Conservation (phyloP, 129 eudicot species). For the Solidago caesia region DNA sequence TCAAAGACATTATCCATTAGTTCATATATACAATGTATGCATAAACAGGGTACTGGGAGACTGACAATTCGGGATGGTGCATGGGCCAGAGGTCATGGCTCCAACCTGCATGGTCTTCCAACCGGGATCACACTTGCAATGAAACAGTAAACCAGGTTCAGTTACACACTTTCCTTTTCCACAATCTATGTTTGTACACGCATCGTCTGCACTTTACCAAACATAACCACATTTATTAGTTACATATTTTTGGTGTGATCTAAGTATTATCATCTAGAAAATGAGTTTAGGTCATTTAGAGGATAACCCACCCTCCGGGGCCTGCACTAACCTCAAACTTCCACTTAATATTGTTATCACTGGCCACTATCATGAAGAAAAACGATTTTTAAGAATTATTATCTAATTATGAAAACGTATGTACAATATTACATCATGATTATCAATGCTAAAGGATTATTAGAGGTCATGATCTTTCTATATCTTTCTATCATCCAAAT, state of each 20-base stretch:
- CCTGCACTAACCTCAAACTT: no score
- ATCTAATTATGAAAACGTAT: no score
- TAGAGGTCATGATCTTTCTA: no score
- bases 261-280: background rate
- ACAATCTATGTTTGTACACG: constrained; percentile 35
- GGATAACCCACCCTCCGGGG: no score
- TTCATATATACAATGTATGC: no score
- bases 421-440: background rate
- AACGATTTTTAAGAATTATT: no score
- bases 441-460: background rate
- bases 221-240: background rate
- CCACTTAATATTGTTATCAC: no score
- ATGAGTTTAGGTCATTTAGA: no score
- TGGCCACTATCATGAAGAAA: no score
- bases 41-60: constrained; percentile 17
- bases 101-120: constrained; percentile 44
- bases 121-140: constrained; percentile 46
- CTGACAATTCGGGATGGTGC: constrained; percentile 54
- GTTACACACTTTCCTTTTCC: constrained; percentile 43
- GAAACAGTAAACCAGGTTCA: background rate
- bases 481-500: no score
- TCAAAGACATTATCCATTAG: background rate
- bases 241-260: background rate
- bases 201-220: constrained; percentile 22
- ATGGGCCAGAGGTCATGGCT: constrained; percentile 37